These are phyloP conservation scores for Glycyrrhiza uralensis DNA, from an alignment of 306 rosid genomes.

Conservation along the genomic window DNA sequence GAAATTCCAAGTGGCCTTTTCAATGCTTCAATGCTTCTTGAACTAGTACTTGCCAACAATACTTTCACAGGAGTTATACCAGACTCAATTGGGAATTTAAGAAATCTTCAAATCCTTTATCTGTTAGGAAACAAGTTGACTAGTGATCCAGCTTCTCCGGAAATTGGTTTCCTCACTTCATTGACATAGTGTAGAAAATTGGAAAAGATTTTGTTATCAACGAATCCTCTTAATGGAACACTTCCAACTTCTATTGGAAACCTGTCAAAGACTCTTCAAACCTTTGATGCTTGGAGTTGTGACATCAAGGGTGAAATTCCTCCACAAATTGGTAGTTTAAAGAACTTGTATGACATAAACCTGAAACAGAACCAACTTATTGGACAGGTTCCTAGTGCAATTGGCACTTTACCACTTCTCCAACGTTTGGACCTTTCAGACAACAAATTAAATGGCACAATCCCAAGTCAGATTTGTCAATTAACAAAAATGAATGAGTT, in stretches of 20 bases:
- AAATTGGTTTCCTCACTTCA: neutral
- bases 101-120: neutral
- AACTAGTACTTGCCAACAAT: neutral
- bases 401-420: conserved; percentile 7
- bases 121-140: neutral
- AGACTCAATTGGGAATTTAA: conserved; percentile 14
- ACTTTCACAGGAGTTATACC: conserved; percentile 10
- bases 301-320: conserved; percentile 35
- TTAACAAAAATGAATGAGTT: conserved; percentile 4
- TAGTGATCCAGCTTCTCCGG: neutral
- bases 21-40: conserved; percentile 18
- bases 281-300: neutral
- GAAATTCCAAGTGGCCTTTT: conserved; percentile 9
- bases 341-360: neutral
- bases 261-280: conserved; percentile 16
- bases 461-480: conserved; percentile 31
- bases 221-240: conserved; percentile 25
- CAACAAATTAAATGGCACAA: conserved; percentile 25
- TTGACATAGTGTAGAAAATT: conserved; percentile 19
- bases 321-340: conserved; percentile 23
- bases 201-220: neutral
- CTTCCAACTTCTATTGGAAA: conserved; percentile 33
- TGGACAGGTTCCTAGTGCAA: conserved; percentile 32
- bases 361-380: conserved; percentile 12
- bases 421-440: conserved; percentile 25